These are phyloP conservation scores for Hygrophoropsis aurantiaca DNA, from an alignment of 768 basidiomycete species.

Conservation along the genomic window DNA sequence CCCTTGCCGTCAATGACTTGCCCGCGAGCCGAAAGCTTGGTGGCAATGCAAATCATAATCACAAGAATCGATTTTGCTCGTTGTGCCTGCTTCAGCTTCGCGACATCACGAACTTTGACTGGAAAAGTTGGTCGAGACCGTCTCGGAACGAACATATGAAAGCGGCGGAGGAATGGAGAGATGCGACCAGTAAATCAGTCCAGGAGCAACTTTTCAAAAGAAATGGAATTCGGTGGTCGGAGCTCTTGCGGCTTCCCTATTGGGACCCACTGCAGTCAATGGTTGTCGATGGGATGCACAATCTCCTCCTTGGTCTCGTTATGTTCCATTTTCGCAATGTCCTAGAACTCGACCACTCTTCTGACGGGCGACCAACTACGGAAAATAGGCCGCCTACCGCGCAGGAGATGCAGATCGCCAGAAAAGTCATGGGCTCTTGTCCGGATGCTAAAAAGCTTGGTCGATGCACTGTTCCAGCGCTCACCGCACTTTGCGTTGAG, in stretches of 20 bases:
- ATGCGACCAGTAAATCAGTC: slow-evolving; percentile 10
- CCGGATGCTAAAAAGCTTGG: neutral
- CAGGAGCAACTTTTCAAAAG: slow-evolving; percentile 23
- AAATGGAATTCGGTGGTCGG: slow-evolving; percentile 28
- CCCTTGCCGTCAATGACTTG: slow-evolving; percentile 36
- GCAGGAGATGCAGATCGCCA: slow-evolving; percentile 1
- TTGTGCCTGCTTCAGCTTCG: too few species aligned
- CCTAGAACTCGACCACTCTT: slow-evolving; percentile 6
- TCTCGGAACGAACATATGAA: slow-evolving; percentile 26
- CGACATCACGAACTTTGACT: neutral
- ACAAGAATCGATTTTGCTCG: neutral
- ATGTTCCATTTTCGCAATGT: slow-evolving; percentile 10
- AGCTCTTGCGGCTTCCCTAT: slow-evolving; percentile 31
- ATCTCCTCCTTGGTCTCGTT: slow-evolving; percentile 23
- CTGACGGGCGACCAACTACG: neutral
- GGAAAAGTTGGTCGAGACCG: slow-evolving; percentile 13
- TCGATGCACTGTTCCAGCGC: neutral
- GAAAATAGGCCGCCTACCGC: neutral
- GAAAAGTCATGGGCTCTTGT: neutral
- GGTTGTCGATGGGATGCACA: slow-evolving; percentile 39
- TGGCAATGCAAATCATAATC: slow-evolving; percentile 8
- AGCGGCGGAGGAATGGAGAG: slow-evolving; percentile 17
- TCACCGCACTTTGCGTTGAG: too few species aligned
- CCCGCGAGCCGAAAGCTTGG: slow-evolving; percentile 25
- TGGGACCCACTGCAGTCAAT: slow-evolving; percentile 27